Percentiles rank a stretch among this genome's conserved stretches.
Conservation (phyloP, 73 alveolate species). For the Tetrahymena thermophila region DNA sequence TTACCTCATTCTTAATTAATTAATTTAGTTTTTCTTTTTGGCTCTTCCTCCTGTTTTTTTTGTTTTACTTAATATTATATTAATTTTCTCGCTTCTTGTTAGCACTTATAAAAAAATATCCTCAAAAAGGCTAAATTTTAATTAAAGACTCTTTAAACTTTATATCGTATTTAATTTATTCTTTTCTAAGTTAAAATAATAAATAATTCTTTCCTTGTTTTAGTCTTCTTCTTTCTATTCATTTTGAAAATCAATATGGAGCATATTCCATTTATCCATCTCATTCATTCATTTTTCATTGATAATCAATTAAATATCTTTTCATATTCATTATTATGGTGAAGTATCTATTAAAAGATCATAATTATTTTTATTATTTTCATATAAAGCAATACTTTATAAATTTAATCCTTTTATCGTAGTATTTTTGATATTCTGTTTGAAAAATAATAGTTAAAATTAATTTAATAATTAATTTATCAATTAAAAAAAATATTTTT, state of each 20-base stretch:
- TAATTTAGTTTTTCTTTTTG: neutral
- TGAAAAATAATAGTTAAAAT: too few species aligned
- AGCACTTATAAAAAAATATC: neutral
- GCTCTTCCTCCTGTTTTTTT: constrained; percentile 3
- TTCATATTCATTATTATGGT: neutral
- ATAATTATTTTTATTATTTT: too few species aligned
- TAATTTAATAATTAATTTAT: too few species aligned
- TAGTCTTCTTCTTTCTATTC: neutral
- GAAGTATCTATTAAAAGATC: neutral
- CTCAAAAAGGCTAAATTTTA: neutral
- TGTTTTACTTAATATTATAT: neutral
- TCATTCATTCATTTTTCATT: neutral
- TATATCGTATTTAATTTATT: neutral
- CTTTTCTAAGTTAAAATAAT: neutral
- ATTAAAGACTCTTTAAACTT: neutral
- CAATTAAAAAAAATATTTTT: too few species aligned
- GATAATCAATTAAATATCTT: too few species aligned
- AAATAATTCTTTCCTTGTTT: neutral
- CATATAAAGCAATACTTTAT: too few species aligned
- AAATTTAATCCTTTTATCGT: neutral
- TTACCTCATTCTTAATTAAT: constrained; percentile 31
- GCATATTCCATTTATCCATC: neutral
- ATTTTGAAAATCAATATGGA: neutral
- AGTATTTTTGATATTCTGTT: too few species aligned
- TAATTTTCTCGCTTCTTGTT: neutral